Percentiles rank a stretch among this genome's conserved stretches.
Conservation (phyloP, 1,284 basidiomycete species). For the Apiotrichum porosum region DNA sequence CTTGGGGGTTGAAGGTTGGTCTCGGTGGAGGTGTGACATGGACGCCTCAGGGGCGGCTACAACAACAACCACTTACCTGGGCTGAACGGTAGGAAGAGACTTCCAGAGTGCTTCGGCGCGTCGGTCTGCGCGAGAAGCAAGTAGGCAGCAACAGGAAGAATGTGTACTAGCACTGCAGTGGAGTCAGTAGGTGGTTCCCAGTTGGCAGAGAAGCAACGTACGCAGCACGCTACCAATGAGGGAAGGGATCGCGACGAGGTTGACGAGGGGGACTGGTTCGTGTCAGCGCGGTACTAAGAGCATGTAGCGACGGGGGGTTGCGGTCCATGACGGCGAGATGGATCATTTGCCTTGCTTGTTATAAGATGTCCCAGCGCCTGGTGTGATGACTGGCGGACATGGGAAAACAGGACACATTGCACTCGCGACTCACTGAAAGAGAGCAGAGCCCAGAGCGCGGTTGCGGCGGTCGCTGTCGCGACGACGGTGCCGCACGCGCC, state of each 20-base stretch:
- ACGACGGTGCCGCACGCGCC: constrained; percentile 14
- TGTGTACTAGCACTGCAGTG: constrained; percentile 21
- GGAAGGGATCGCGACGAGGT: constrained; percentile 17
- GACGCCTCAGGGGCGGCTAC: background rate
- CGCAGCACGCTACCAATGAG: constrained; percentile 15
- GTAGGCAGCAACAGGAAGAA: constrained; percentile 24
- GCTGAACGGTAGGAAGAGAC: constrained; percentile 25
- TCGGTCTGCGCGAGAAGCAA: constrained; percentile 27
- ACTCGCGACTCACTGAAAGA: constrained; percentile 10
- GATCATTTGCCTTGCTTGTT: too few species aligned
- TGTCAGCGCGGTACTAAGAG: constrained; percentile 5
- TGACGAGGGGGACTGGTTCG: constrained; percentile 16
- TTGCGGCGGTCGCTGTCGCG: constrained; percentile 4
- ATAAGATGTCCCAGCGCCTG: too few species aligned
- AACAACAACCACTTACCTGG: constrained; percentile 16
- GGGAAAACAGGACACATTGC: background rate
- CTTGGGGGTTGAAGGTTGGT: too few species aligned
- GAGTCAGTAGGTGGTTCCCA: background rate
- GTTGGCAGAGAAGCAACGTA: background rate
- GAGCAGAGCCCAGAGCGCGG: constrained; percentile 10
- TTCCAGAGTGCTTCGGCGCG: constrained; percentile 17
- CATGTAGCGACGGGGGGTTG: too few species aligned
- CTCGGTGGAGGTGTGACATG: background rate
- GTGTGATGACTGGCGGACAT: too few species aligned
- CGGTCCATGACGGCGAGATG: background rate